Evolutionary conservation across 2,329 filamentous ascomycete genomes (phyloP), one percentile per base, ranked within the genome.

Genomic region (Alternaria novae-zelandiae): DNA sequence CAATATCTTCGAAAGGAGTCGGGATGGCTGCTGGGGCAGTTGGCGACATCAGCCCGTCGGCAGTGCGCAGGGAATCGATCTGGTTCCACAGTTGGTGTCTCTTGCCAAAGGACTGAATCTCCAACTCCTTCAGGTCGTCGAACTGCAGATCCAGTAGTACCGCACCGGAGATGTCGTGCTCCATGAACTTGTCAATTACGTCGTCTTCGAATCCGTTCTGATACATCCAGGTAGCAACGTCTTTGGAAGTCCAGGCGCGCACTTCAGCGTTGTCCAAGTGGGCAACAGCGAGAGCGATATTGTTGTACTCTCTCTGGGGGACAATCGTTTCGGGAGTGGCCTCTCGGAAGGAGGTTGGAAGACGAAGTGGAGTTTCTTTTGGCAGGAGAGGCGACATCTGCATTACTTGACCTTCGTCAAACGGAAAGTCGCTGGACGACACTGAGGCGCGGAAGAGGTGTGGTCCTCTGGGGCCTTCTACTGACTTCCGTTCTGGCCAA

Each of bases 111-210:
- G 92, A 95, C 63, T 87, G 85, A 59, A 96, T 95, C 69, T 90
- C 90, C 17, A 96, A 86, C 80, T 96, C 92, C 78, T 91, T 91
- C 60, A 96, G 83, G 72, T 96, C 94, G 67, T 97, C 93, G 70
- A 95, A 94, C 76, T 97, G 94, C 46, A 99, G 83, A n/a, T 95
- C 94, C 56, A 97, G 89, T 20, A 98, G 83, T 59, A 98, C 92
- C 5, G 89, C 86, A 13, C 95, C 95, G 25, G 91, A 93, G 78
- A 99, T 97, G 76, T 99, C 95, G 79, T 99, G 96, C 73, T 91
- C 88, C 65, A 94, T 86, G 74, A 99, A 97, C 71, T 91, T 92
- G 74, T 96, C 90, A 11, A 96, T 90, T 54, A 95, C 86, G 7
- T 86, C 83, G 55, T 88, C 83, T 77, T 97, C 94, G 76, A 97